Percentiles rank a stretch among this genome's conserved stretches.
phyloP scores from a whole-genome alignment of 176 grass and related monocot genomes.

The Thinopyrum elongatum region DNA sequence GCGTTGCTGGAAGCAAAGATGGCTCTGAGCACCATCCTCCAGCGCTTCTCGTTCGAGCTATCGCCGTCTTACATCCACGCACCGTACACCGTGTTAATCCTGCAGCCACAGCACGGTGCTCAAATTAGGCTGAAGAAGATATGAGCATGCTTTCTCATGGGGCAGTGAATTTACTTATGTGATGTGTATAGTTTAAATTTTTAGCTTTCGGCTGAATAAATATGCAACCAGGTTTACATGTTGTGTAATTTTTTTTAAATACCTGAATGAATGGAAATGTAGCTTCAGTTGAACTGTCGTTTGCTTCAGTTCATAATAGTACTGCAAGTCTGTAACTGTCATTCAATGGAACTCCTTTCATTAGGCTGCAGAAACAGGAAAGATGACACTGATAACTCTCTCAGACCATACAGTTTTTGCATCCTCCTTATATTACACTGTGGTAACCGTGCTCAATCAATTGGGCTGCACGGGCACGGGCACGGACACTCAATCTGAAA shows the following conservation, averaged over 20 bases:
- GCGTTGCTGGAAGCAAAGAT: constrained; percentile 55
- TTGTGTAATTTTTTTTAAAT: not conserved
- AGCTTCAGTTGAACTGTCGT: not conserved
- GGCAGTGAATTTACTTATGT: not conserved
- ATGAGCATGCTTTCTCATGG: constrained; percentile 5
- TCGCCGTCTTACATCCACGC: constrained; percentile 43
- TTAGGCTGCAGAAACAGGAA: no score
- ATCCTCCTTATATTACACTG: no score
- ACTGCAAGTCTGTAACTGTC: not conserved
- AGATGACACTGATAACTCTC: no score
- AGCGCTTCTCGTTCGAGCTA: not conserved
- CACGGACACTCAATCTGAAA: no score
- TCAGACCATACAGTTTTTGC: no score
- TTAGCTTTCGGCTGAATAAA: not conserved
- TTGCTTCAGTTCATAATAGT: not conserved
- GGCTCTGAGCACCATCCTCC: constrained; percentile 50
- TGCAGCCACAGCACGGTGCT: not conserved
- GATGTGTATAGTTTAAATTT: not conserved
- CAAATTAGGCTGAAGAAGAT: constrained; percentile 54
- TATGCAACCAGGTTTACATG: not conserved
- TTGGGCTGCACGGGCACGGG: no score
- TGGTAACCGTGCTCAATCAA: no score
- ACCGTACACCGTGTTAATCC: constrained; percentile 38
- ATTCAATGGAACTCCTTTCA: not conserved
- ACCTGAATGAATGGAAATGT: not conserved